Evolutionary conservation across 2,329 filamentous ascomycete species (phyloP), one percentile per base, ranked within the genome.

Genomic region (Ascochyta clinopodiicola): DNA sequence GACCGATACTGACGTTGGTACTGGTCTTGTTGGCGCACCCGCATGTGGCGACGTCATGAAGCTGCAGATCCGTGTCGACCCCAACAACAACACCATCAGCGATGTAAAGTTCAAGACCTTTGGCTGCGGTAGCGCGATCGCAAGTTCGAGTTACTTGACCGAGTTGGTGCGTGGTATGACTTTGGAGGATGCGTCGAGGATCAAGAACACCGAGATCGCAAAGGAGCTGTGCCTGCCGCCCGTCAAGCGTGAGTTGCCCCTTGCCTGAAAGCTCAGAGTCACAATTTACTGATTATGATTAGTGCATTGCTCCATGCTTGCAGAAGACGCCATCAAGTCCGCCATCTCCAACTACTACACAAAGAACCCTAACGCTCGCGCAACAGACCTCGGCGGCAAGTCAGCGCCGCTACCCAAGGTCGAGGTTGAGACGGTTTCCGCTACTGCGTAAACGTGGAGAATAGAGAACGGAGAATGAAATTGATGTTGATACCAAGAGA

Each of bases 81-180:
- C 91, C 62, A 84, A 89, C 68, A 91, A 87, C 70, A 91, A 95
- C 76, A 94, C 88, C 67, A 97, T 97, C 75, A 88, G 88, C 68
- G 94, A 97, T 69, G 93, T 96, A 75, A 95, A 96, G 80, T 97
- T 97, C 86, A 97, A 97, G 87, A 97, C 93, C 0, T 97, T 97
- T 74, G 93, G 93, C 46, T 97, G 93, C 76, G 93, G 93, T 51
- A 92, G 88, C 27, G 95, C 95, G 63, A 99, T 99, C 78, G 95
- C 95, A 38, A 94, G 90, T 62, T 96, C 90, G 56, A 95, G 90
- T 73, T 99, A 99, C 76, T 80, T 99, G 69, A 99, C 95, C 8
- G 92, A 96, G 79, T 82, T 99, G 57, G 93, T 99, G 61, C 86
- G 92, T 62, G 95, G 95, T 58, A 99, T 98, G 94, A 96, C 89